Conservation (phyloP, 2,329 filamentous ascomycete genomes). For the Phaeoacremonium minimum region DNA sequence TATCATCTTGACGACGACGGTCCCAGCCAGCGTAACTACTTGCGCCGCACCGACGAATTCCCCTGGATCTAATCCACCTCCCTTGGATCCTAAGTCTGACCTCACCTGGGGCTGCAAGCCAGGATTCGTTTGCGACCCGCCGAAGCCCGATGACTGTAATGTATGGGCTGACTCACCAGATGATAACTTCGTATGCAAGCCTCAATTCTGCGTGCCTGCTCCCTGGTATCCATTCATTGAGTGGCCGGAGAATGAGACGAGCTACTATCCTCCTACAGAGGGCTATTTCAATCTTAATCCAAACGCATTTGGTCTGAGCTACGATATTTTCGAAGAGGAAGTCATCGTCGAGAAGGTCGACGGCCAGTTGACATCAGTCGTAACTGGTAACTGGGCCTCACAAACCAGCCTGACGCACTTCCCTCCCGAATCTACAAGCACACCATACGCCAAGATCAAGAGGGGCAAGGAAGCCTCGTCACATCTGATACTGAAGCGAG, state of each 20-base stretch:
- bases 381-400: conserved; percentile 52
- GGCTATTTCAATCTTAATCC: conserved; percentile 66
- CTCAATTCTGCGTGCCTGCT: conserved; percentile 36
- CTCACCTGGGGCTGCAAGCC: conserved; percentile 50
- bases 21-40: conserved; percentile 26
- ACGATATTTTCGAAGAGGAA: conserved; percentile 53
- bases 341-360: conserved; percentile 27
- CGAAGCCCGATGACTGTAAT: conserved; percentile 43
- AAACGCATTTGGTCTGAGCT: conserved; percentile 56
- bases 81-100: conserved; percentile 30
- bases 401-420: conserved; percentile 42
- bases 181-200: conserved; percentile 41
- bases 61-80: conserved; percentile 11
- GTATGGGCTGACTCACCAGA: conserved; percentile 43
- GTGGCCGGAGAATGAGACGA: conserved; percentile 40
- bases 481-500: conserved; percentile 31
- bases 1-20: conserved; percentile 24
- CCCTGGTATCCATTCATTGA: conserved; percentile 26
- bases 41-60: conserved; percentile 41
- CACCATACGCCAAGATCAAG: conserved; percentile 6
- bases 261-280: conserved; percentile 45
- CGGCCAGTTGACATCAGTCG: conserved; percentile 35
- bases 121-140: conserved; percentile 48
- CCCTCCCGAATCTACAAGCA: conserved; percentile 19
- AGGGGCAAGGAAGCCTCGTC: conserved; percentile 4